phyloP scores from a whole-genome alignment of 495 filamentous ascomycete species.

The Talaromyces stipitatus region DNA sequence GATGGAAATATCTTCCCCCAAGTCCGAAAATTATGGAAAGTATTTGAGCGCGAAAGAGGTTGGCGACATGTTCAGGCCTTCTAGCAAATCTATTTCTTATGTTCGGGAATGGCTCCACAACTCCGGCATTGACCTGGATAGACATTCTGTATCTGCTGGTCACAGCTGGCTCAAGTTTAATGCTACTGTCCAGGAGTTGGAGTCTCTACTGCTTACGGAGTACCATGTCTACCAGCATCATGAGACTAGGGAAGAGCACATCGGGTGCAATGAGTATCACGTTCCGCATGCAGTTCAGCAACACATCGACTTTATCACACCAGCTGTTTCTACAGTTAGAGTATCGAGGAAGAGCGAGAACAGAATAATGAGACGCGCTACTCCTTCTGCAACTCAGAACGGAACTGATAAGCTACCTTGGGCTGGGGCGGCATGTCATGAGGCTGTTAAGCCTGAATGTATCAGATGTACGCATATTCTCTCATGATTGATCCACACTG shows the following conservation, averaged over 20 bases:
- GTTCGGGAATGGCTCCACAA: slow-evolving; percentile 31
- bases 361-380: not conserved
- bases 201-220: slow-evolving; percentile 38
- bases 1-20: slow-evolving; percentile 19
- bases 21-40: slow-evolving; percentile 16
- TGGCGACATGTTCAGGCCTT: slow-evolving; percentile 26
- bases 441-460: slow-evolving; percentile 35
- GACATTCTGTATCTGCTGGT: slow-evolving; percentile 19
- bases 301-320: slow-evolving; percentile 45
- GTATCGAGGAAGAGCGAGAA: not conserved
- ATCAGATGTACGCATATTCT: slow-evolving; percentile 15
- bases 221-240: slow-evolving; percentile 38
- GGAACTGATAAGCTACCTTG: not conserved
- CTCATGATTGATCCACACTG: not conserved
- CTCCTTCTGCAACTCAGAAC: not conserved
- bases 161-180: slow-evolving; percentile 32
- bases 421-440: slow-evolving; percentile 18
- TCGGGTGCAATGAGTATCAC: slow-evolving; percentile 34
- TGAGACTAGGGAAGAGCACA: slow-evolving; percentile 15
- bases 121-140: slow-evolving; percentile 20
- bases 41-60: slow-evolving; percentile 16
- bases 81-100: slow-evolving; percentile 12
- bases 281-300: slow-evolving; percentile 31
- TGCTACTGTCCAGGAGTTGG: slow-evolving; percentile 30
- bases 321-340: slow-evolving; percentile 13